Conservation (phyloP, 805 yeast genomes). For the Wickerhamomyces canadensis region DNA sequence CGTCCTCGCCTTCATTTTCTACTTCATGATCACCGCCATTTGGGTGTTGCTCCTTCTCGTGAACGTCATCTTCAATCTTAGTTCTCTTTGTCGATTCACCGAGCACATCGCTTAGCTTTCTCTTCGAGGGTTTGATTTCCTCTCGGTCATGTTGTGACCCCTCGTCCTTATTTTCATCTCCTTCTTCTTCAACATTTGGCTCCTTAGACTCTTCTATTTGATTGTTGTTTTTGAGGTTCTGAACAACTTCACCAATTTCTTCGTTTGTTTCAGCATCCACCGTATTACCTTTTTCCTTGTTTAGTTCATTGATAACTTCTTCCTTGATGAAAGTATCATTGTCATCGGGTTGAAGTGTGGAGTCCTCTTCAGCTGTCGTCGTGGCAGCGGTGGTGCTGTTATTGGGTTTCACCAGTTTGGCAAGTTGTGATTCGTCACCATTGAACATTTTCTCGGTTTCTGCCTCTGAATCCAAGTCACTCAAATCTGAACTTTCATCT, state of each 20-base stretch:
- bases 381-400: slow-evolving; percentile 7
- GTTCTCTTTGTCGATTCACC: background rate
- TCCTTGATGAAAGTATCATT: slow-evolving; percentile 20
- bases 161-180: slow-evolving; percentile 8
- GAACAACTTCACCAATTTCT: slow-evolving; percentile 18
- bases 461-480: slow-evolving; percentile 73
- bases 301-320: slow-evolving; percentile 18
- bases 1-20: slow-evolving; percentile 13
- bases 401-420: slow-evolving; percentile 31
- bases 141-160: slow-evolving; percentile 5
- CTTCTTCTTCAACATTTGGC: slow-evolving; percentile 6
- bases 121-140: background rate
- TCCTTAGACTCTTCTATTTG: slow-evolving; percentile 11
- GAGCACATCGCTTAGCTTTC: background rate
- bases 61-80: slow-evolving; percentile 6
- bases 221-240: slow-evolving; percentile 10
- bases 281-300: slow-evolving; percentile 18
- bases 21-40: slow-evolving; percentile 16
- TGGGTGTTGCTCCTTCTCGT: slow-evolving; percentile 8
- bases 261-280: slow-evolving; percentile 17
- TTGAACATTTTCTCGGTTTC: slow-evolving; percentile 84
- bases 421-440: slow-evolving; percentile 32
- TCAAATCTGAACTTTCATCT: slow-evolving; percentile 39
- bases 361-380: slow-evolving; percentile 16
- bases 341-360: slow-evolving; percentile 14